phyloP scores from a whole-genome alignment of 306 rosid genomes.

The Cicer chorassanicum region DNA sequence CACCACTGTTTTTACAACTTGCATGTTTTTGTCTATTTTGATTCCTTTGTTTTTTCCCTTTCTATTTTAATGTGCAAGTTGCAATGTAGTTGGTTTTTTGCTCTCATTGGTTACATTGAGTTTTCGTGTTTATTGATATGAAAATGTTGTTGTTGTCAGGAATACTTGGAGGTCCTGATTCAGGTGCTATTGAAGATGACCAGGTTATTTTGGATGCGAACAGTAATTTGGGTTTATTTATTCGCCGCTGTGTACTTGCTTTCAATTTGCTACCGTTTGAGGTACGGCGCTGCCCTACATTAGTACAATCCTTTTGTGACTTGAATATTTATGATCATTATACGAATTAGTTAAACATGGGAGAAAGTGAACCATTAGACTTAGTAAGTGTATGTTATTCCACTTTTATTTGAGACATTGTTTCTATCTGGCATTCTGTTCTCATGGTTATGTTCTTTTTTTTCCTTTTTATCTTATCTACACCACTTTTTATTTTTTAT shows the following conservation, averaged over 20 bases:
- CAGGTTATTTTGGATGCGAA: conserved; percentile 82
- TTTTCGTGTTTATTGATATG: conserved; percentile 2
- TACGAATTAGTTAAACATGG: conserved; percentile 14
- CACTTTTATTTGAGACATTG: background rate
- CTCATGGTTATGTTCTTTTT: background rate
- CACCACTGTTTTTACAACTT: background rate
- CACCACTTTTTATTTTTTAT: background rate
- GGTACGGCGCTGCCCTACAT: conserved; percentile 50
- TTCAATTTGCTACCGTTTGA: conserved; percentile 87
- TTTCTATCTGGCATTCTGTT: background rate
- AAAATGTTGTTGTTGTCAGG: conserved; percentile 53
- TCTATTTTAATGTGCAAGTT: background rate
- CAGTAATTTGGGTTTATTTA: conserved; percentile 83
- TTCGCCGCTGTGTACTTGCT: conserved; percentile 84
- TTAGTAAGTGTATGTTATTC: background rate
- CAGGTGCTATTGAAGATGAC: conserved; percentile 78
- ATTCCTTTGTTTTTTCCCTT: background rate
- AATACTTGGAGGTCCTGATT: conserved; percentile 75
- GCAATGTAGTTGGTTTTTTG: background rate
- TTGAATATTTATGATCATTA: conserved; percentile 27
- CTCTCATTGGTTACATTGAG: background rate
- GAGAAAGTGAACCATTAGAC: conserved; percentile 3
- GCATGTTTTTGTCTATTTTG: background rate
- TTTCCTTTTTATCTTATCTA: background rate
- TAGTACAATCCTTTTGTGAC: background rate